Evolutionary conservation across 2,329 filamentous ascomycete genomes (phyloP).

Genomic region (Metarhizium brunneum): DNA sequence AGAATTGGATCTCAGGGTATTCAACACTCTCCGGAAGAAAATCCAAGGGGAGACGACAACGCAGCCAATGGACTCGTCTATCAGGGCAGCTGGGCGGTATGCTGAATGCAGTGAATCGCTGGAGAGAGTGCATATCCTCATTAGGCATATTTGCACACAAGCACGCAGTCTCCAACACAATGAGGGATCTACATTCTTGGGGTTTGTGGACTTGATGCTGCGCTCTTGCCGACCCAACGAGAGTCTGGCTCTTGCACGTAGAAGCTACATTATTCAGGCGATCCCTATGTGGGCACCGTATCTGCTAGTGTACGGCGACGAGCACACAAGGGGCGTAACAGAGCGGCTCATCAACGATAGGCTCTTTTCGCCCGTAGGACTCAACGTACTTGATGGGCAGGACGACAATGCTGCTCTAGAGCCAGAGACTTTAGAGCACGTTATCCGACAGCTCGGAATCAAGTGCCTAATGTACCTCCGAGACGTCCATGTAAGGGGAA

Average conservation of each 20-base stretch:
- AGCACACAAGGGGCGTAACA: slow-evolving; percentile 29
- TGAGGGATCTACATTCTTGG: slow-evolving; percentile 40
- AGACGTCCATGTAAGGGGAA: slow-evolving; percentile 34
- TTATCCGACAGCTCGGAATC: slow-evolving; percentile 32
- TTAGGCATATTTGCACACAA: slow-evolving; percentile 34
- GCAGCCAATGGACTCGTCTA: slow-evolving; percentile 42
- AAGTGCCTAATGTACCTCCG: slow-evolving; percentile 36
- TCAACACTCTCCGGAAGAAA: slow-evolving; percentile 41
- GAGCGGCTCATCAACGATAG: slow-evolving; percentile 34
- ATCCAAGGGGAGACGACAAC: slow-evolving; percentile 36
- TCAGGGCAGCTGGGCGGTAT: slow-evolving; percentile 48
- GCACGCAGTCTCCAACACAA: slow-evolving; percentile 33
- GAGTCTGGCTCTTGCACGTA: slow-evolving; percentile 12
- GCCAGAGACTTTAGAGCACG: slow-evolving; percentile 10
- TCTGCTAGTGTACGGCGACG: slow-evolving; percentile 38
- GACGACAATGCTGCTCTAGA: not conserved
- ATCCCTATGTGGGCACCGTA: slow-evolving; percentile 41
- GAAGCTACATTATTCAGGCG: slow-evolving; percentile 13
- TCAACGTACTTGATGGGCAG: slow-evolving; percentile 2
- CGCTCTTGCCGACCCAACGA: slow-evolving; percentile 19
- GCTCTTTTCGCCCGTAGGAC: slow-evolving; percentile 28
- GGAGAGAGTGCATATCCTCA: slow-evolving; percentile 27
- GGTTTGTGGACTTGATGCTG: slow-evolving; percentile 27
- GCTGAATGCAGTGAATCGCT: slow-evolving; percentile 31
- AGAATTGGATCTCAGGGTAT: slow-evolving; percentile 41